Base-by-base conservation (phyloP, 345 rosid genomes). In the Lumnitzera littorea region DNA sequence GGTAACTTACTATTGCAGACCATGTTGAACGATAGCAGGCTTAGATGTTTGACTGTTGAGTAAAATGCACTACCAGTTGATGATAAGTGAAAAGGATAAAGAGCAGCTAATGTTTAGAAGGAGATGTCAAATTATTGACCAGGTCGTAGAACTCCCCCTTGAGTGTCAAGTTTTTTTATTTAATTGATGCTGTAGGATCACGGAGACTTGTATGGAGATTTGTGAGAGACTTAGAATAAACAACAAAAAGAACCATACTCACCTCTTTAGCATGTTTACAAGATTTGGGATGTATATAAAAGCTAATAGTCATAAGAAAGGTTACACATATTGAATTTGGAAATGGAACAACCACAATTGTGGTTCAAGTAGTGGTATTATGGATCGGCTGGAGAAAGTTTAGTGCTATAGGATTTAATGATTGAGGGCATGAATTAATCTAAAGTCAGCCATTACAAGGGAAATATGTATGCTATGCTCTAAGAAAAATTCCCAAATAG, bases 101-200 rank as follows among this genome's bases (percentile, higher is more conserved):
- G 73, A 75, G 56, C 48, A 58, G 43, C 58, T 82, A 64, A 87
- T 80, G 72, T 92, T 87, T 61, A 97, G 91, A 69, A 81, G 91
- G 80, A 79, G 72, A 70, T 56, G 63, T 69, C 79, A 52, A 53
- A 78, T 65, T 63, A 78, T 72, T 57, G 96, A 89, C 50, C 96
- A 89, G 68, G 76, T 87, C 20, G 75, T 77, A 48, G 97, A 92
- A 75, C 96, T 92, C 70, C 77, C 90, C 15, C 69, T 89, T 63
- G 96, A 87, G 58, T 83, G 78, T 76, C 96, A 90, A 78, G 80
- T 88, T 71, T 82, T 20, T 85, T 79, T 91, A 92, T 72, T 79
- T 88, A 80, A 84, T 92, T 61, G 85, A 80, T 76, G 88, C 87
- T 51, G 86, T 73, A 75, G 92, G 88, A 70, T 77, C 85, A 59